phyloP scores from a whole-genome alignment of 2,329 filamentous ascomycete species.

The Pseudonectria foliicola region DNA sequence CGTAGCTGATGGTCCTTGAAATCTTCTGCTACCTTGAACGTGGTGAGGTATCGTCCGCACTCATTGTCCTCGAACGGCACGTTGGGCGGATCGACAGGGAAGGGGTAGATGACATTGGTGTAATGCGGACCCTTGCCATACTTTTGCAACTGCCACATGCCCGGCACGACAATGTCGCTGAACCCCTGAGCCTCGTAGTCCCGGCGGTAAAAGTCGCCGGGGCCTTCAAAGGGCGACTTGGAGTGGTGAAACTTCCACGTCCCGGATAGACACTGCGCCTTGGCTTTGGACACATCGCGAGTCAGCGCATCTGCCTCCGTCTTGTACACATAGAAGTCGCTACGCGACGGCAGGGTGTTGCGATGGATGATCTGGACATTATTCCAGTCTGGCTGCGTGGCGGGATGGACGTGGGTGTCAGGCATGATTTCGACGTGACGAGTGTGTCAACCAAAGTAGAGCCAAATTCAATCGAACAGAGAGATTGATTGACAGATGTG shows the following conservation, averaged over 20 bases:
- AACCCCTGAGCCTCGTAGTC: constrained; percentile 28
- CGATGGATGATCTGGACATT: constrained; percentile 54
- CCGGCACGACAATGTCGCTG: constrained; percentile 50
- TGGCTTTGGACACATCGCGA: constrained; percentile 31
- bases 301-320: constrained; percentile 41
- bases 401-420: constrained; percentile 7
- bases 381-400: constrained; percentile 48
- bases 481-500: no score
- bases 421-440: no score
- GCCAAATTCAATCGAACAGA: no score
- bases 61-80: constrained; percentile 59
- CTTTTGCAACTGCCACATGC: constrained; percentile 65
- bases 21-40: constrained; percentile 44
- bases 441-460: no score
- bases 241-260: constrained; percentile 47
- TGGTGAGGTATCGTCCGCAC: constrained; percentile 54
- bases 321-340: constrained; percentile 48
- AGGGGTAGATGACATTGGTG: constrained; percentile 62
- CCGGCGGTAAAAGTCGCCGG: constrained; percentile 31
- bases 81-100: constrained; percentile 59
- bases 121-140: constrained; percentile 59
- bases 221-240: constrained; percentile 38
- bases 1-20: constrained; percentile 49
- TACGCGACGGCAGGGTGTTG: constrained; percentile 50
- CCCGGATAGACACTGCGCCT: constrained; percentile 41